Conservation (phyloP, 768 basidiomycete genomes). For the Mycena capillaripes region DNA sequence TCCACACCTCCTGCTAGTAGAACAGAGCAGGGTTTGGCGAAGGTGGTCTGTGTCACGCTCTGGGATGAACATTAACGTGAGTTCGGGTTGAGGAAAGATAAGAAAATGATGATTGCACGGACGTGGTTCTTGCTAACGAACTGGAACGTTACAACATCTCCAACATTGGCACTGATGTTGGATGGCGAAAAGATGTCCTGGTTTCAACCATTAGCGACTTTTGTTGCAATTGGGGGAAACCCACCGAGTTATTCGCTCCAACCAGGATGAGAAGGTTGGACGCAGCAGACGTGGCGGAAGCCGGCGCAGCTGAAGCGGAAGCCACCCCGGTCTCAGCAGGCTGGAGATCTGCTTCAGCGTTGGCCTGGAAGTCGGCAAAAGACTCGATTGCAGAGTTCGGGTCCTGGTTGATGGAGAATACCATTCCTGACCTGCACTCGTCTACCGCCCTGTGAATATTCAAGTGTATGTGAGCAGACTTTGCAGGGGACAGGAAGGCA, state of each 20-base stretch:
- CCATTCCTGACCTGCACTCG: not conserved
- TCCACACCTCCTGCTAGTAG: not conserved
- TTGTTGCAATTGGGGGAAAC: not conserved
- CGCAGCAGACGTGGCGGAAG: too few relatives aligned
- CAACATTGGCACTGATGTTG: too few relatives aligned
- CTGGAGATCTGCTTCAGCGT: too few relatives aligned
- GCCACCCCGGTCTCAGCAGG: too few relatives aligned
- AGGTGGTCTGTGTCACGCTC: not conserved
- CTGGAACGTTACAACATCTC: not conserved
- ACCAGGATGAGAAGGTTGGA: not conserved
- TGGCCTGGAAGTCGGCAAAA: too few relatives aligned
- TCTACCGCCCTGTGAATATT: not conserved
- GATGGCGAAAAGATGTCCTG: too few relatives aligned
- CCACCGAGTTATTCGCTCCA: not conserved
- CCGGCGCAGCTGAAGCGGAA: too few relatives aligned
- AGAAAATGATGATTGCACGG: not conserved
- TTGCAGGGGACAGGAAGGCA: not conserved
- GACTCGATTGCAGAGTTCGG: not conserved
- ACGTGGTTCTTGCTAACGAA: not conserved
- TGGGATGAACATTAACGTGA: not conserved
- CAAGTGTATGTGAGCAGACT: not conserved
- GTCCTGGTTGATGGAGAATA: conserved; percentile 7
- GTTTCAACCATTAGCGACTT: too few relatives aligned
- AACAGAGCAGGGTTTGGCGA: not conserved
- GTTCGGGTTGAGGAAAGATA: not conserved